Conservation (phyloP, 2,329 filamentous ascomycete species). For the Cephalotrichum gorgonifer region DNA sequence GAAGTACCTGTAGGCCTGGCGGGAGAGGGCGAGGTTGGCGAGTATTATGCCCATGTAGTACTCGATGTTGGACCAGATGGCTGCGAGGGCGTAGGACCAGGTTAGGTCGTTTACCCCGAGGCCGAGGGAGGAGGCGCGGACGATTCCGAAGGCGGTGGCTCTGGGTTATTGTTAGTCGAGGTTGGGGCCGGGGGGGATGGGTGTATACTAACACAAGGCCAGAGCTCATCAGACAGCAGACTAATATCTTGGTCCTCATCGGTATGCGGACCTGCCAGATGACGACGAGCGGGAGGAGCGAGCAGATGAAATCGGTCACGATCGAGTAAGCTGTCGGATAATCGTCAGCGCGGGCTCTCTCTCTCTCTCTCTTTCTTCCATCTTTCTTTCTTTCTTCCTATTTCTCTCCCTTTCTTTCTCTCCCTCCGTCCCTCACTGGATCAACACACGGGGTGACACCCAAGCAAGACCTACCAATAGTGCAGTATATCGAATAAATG, state of each 20-base stretch:
- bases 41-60: constrained; percentile 25
- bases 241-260: constrained; percentile 16
- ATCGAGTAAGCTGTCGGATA: constrained; percentile 14
- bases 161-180: constrained; percentile 4
- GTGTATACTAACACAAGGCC: constrained; percentile 14
- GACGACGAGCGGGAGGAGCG: constrained; percentile 18
- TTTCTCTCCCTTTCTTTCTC: neutral
- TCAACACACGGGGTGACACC: neutral
- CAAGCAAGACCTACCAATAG: constrained; percentile 15
- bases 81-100: constrained; percentile 20
- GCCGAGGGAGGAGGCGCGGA: constrained; percentile 13
- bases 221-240: constrained; percentile 22
- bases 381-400: neutral
- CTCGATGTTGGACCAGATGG: constrained; percentile 27
- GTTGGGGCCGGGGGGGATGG: neutral
- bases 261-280: constrained; percentile 22
- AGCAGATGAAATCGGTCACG: constrained; percentile 12
- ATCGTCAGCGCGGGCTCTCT: neutral
- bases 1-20: constrained; percentile 14
- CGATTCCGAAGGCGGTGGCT: constrained; percentile 16
- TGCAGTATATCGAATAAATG: constrained; percentile 21
- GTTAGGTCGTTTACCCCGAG: constrained; percentile 14
- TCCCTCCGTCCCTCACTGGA: no score
- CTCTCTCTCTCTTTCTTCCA: neutral
- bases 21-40: constrained; percentile 14